Evolutionary conservation across 2,329 filamentous ascomycete species (phyloP).

Genomic region (Stylonectria norvegica): DNA sequence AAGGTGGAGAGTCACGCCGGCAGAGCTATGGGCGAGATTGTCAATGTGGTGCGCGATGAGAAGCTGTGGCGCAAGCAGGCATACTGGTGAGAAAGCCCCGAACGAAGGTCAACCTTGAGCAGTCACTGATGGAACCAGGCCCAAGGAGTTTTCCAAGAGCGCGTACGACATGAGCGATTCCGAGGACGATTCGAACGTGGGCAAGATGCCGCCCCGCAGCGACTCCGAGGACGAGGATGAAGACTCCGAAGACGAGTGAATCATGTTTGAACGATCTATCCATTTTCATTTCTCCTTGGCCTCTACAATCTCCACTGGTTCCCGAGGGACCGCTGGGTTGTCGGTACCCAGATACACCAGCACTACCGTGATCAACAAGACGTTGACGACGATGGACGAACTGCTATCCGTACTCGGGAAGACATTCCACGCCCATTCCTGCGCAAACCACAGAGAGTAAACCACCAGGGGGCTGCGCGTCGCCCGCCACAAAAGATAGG

Average conservation of each 20-base stretch:
- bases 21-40: slow-evolving; percentile 81
- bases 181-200: slow-evolving; percentile 74
- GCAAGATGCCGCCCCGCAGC: slow-evolving; percentile 80
- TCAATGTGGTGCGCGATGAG: slow-evolving; percentile 90
- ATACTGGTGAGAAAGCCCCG: slow-evolving; percentile 65
- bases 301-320: slow-evolving; percentile 15
- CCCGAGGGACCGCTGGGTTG: slow-evolving; percentile 33
- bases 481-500: slow-evolving; percentile 80
- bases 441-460: slow-evolving; percentile 67
- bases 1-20: slow-evolving; percentile 65
- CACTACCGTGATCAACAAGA: slow-evolving; percentile 63
- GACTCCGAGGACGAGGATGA: slow-evolving; percentile 77
- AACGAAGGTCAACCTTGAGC: not conserved
- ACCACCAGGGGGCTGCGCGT: slow-evolving; percentile 65
- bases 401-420: slow-evolving; percentile 70
- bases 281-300: slow-evolving; percentile 33
- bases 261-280: slow-evolving; percentile 13
- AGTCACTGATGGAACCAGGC: slow-evolving; percentile 51
- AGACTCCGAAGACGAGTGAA: slow-evolving; percentile 69
- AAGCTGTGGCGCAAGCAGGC: slow-evolving; percentile 83
- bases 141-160: slow-evolving; percentile 71
- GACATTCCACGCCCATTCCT: slow-evolving; percentile 93
- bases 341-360: slow-evolving; percentile 58
- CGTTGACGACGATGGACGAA: slow-evolving; percentile 63
- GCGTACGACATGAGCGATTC: slow-evolving; percentile 62